Conservation (phyloP, 148 eudicot species). For the Amaranthus cruentus region DNA sequence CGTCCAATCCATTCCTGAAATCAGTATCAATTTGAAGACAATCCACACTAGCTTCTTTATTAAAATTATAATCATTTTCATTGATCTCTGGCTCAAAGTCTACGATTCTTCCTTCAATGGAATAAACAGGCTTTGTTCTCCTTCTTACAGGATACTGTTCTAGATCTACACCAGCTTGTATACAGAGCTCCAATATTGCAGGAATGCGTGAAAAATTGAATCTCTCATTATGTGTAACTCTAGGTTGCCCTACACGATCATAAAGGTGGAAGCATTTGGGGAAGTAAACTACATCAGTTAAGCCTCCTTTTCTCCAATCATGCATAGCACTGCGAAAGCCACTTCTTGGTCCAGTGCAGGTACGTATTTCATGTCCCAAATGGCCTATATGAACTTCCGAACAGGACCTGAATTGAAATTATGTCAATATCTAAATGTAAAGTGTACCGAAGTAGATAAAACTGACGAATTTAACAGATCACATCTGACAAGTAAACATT, state of each 20-base stretch:
- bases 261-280: constrained; percentile 56
- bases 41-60: not conserved
- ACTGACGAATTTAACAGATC: not conserved
- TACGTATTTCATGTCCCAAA: constrained; percentile 60
- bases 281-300: constrained; percentile 42
- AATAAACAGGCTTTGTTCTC: constrained; percentile 57
- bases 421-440: not conserved
- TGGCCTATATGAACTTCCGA: constrained; percentile 58
- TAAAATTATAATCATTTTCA: constrained; percentile 2
- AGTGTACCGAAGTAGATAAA: not conserved
- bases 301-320: constrained; percentile 44
- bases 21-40: not conserved
- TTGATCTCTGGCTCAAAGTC: constrained; percentile 41
- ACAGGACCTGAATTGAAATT: constrained; percentile 35
- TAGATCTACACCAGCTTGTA: constrained; percentile 58
- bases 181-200: constrained; percentile 56
- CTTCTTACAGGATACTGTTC: constrained; percentile 42
- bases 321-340: constrained; percentile 51
- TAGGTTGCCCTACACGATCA: constrained; percentile 56
- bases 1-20: constrained; percentile 4
- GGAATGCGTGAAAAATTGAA: constrained; percentile 35
- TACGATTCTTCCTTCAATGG: constrained; percentile 56
- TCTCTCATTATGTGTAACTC: constrained; percentile 52
- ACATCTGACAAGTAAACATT: not conserved
- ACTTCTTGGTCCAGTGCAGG: constrained; percentile 53